Conservation (phyloP, 2,329 filamentous ascomycete genomes). For the Aureobasidium mangrovei region DNA sequence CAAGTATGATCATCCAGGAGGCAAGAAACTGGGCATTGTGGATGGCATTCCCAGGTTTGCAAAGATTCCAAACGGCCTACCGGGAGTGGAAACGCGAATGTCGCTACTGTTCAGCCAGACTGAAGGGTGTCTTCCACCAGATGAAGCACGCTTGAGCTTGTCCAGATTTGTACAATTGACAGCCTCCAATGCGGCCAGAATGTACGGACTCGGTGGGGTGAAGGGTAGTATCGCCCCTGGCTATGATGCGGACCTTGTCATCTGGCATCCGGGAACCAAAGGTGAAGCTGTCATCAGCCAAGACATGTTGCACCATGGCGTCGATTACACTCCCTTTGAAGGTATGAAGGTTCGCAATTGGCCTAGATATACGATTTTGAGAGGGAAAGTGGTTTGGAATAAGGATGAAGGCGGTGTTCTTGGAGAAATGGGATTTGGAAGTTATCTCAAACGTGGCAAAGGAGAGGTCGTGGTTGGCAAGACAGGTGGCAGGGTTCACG, state of each 20-base stretch:
- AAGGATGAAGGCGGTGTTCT: slow-evolving; percentile 42
- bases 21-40: slow-evolving; percentile 31
- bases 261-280: slow-evolving; percentile 31
- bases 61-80: slow-evolving; percentile 37
- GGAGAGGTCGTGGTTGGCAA: slow-evolving; percentile 25
- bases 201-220: slow-evolving; percentile 33
- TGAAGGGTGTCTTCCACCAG: slow-evolving; percentile 22
- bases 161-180: slow-evolving; percentile 40
- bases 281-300: slow-evolving; percentile 28
- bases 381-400: slow-evolving; percentile 52
- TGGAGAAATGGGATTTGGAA: slow-evolving; percentile 26
- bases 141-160: slow-evolving; percentile 22
- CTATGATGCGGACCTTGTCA: slow-evolving; percentile 36
- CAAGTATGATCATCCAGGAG: slow-evolving; percentile 29
- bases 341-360: slow-evolving; percentile 49
- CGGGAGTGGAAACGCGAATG: slow-evolving; percentile 36
- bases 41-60: slow-evolving; percentile 31
- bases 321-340: slow-evolving; percentile 57
- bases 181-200: slow-evolving; percentile 35
- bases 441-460: slow-evolving; percentile 30
- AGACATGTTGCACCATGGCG: slow-evolving; percentile 48
- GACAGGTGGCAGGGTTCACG: slow-evolving; percentile 24
- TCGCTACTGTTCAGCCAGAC: slow-evolving; percentile 32
- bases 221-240: slow-evolving; percentile 37
- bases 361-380: slow-evolving; percentile 52